Percentiles rank a stretch among this genome's conserved stretches.
These are phyloP conservation scores for Coelastrella sp. DNA, from an alignment of 139 green algal species.

Conservation along the genomic window DNA sequence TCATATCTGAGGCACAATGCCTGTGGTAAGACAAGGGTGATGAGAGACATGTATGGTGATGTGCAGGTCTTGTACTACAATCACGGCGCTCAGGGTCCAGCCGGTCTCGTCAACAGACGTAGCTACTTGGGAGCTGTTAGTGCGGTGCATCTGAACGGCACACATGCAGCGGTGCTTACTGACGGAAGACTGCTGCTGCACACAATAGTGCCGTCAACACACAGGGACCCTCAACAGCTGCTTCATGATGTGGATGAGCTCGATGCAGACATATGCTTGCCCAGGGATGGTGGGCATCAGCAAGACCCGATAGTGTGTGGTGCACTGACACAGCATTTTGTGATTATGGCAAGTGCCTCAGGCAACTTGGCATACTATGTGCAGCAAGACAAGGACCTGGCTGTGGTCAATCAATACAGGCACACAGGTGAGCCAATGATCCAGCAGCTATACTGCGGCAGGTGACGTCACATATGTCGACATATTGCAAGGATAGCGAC, in stretches of 20 bases:
- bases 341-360: constrained; percentile 64
- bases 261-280: constrained; percentile 28
- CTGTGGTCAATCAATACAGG: constrained; percentile 75
- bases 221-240: not conserved
- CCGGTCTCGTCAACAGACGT: constrained; percentile 57
- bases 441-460: too few species aligned
- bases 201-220: constrained; percentile 55
- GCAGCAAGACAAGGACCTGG: constrained; percentile 49
- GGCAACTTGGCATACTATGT: constrained; percentile 75
- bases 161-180: constrained; percentile 66
- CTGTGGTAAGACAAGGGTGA: too few species aligned
- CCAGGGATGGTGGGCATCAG: not conserved
- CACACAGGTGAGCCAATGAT: constrained; percentile 56
- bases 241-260: not conserved
- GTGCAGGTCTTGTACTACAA: constrained; percentile 77
- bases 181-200: constrained; percentile 77
- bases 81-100: constrained; percentile 18
- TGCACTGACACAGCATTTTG: constrained; percentile 70
- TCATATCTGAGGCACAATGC: too few species aligned
- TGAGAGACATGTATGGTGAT: not conserved
- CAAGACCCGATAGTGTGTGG: constrained; percentile 60
- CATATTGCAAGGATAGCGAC: too few species aligned
- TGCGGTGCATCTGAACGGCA: constrained; percentile 64
- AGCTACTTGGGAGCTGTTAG: constrained; percentile 73
- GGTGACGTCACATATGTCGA: too few species aligned